These are phyloP conservation scores for Leishmania major DNA, from an alignment of 208 protist species.

Conservation along the genomic window DNA sequence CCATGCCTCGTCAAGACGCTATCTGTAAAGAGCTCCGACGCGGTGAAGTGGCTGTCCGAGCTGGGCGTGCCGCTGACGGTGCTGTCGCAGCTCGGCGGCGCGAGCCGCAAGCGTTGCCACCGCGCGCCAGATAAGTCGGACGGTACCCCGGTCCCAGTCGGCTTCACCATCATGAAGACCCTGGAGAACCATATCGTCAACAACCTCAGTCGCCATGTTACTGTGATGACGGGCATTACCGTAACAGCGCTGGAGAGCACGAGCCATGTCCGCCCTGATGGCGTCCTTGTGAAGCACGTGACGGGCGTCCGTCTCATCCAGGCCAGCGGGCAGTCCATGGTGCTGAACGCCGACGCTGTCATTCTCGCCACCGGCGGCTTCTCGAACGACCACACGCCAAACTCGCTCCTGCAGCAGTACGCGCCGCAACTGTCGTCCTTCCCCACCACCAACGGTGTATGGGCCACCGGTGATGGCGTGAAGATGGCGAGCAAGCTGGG, in stretches of 20 bases:
- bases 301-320: conserved; percentile 46
- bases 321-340: conserved; percentile 30
- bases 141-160: conserved; percentile 84
- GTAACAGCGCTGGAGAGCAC: conserved; percentile 55
- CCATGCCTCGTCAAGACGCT: conserved; percentile 87
- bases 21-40: conserved; percentile 65
- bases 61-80: conserved; percentile 86
- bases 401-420: conserved; percentile 81
- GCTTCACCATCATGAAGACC: conserved; percentile 90
- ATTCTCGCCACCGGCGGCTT: conserved; percentile 93
- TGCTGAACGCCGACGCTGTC: conserved; percentile 74
- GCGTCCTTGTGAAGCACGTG: conserved; percentile 42
- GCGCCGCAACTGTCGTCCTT: conserved; percentile 64
- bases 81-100: conserved; percentile 92
- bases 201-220: conserved; percentile 50
- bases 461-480: conserved; percentile 81
- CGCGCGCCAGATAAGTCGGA: conserved; percentile 71
- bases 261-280: conserved; percentile 34
- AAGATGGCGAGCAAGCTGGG: conserved; percentile 73
- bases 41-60: conserved; percentile 77
- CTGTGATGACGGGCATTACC: conserved; percentile 59
- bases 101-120: conserved; percentile 86
- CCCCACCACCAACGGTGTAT: conserved; percentile 93
- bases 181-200: conserved; percentile 81
- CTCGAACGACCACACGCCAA: conserved; percentile 57